Base-by-base conservation (phyloP, 1,139 yeast species). In the Diutina ranongensis region DNA sequence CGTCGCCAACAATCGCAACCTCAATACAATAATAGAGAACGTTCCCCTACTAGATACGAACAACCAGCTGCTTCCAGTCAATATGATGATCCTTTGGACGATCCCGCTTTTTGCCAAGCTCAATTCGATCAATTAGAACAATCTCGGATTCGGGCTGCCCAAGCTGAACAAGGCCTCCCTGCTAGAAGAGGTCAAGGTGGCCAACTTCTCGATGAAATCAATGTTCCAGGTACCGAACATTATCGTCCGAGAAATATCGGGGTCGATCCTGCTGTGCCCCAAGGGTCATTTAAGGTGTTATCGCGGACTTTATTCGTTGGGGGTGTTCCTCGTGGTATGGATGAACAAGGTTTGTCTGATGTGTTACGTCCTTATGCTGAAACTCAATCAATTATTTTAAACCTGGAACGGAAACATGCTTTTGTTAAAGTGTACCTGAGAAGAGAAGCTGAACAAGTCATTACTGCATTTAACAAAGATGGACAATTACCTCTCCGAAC, bases 361-460 rank as follows among this genome's bases (percentile, higher is more conserved):
- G 76, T 77, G 10, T 72, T 92, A 55, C 77, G 82, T 57, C 95
- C 95, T n/a, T 84, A 70, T 59, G 97, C 94, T n/a, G 94, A 84
- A 57, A 95, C 89, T 21, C 98, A 92, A 65, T 83, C 95, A 50
- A 84, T 87, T 35, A 86, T 89, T 47, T 68, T 88, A 57, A 87
- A 89, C 65, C 77, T 79, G 54, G 95, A 87, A 55, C 80, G 95
- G 65, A 86, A 84, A 56, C 97, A 92, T 64, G 98, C 97, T 0
- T 92, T 92, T 59, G 95, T 89, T 46, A 92, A 92, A 63, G 94
- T 89, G n/a, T 87, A 84, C 59, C 85, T 95, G n/a, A 78, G 98
- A 65, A 74, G 73, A 45, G 97, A 89, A 61, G 98, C 98, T 21
- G 96, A 87, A 59, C 76, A 72, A 51, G 89, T 88, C 22, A 50